phyloP scores from a whole-genome alignment of 2,329 filamentous ascomycete species.

The Fusarium buxicola region DNA sequence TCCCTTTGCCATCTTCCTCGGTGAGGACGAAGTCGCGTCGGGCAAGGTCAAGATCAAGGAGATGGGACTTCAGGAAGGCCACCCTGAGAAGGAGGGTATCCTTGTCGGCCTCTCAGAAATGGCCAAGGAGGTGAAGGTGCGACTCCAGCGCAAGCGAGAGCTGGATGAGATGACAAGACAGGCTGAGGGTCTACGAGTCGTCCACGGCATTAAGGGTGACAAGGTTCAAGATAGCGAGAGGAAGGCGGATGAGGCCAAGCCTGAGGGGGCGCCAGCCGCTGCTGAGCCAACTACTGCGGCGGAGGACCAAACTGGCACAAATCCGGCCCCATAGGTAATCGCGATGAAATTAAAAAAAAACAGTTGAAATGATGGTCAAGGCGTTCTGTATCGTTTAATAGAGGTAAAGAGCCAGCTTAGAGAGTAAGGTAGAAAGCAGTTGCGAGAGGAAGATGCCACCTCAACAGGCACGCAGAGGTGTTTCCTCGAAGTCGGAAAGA shows the following conservation, averaged over 20 bases:
- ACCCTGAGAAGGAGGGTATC: conserved; percentile 91
- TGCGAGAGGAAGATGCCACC: conserved; percentile 6
- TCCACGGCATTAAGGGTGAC: conserved; percentile 58
- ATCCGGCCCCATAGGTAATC: conserved; percentile 21
- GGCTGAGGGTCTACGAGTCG: conserved; percentile 60
- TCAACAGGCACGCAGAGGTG: background rate
- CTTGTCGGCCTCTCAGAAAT: conserved; percentile 74
- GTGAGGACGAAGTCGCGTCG: conserved; percentile 86
- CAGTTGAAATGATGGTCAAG: conserved; percentile 32
- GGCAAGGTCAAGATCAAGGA: conserved; percentile 91
- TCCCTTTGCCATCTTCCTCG: conserved; percentile 88
- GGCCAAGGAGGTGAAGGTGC: conserved; percentile 69
- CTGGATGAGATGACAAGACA: conserved; percentile 57
- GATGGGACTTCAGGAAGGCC: conserved; percentile 77
- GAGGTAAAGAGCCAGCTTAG: conserved; percentile 16
- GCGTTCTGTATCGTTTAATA: conserved; percentile 31
- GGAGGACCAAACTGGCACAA: conserved; percentile 26
- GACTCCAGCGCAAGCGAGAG: conserved; percentile 57
- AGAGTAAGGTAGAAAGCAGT: conserved; percentile 11
- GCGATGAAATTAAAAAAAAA: conserved; percentile 29
- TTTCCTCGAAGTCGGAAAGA: conserved; percentile 2
- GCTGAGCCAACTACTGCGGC: conserved; percentile 19
- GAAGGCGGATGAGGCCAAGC: conserved; percentile 23
- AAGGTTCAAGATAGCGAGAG: conserved; percentile 28
- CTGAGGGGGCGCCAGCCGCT: conserved; percentile 24